A percentile compares a stretch with the other conserved stretches of the same genome.
Evolutionary conservation across 768 basidiomycete genomes (phyloP).

Genomic region (Phaffia australis): DNA sequence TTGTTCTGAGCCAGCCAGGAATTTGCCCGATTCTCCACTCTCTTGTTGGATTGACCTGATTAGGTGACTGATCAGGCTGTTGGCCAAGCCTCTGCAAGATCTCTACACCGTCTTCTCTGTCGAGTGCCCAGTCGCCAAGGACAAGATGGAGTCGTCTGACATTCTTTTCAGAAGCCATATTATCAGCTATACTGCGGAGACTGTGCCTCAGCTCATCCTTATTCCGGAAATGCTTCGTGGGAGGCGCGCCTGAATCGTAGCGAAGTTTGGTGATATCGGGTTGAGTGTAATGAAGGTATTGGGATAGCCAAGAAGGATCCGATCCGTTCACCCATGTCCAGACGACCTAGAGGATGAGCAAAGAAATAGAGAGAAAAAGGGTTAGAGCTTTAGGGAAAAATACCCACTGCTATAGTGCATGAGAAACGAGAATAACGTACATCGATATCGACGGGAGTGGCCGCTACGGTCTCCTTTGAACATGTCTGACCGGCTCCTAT

Average conservation of each 20-base stretch:
- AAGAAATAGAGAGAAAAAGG: not conserved
- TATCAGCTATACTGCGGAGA: not conserved
- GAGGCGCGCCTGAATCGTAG: not conserved
- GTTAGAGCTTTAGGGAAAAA: not conserved
- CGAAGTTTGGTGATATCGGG: not conserved
- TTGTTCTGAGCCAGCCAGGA: constrained; percentile 7
- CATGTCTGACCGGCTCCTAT: constrained; percentile 9
- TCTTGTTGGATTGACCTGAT: not conserved
- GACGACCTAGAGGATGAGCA: not conserved
- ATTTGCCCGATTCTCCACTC: constrained; percentile 23
- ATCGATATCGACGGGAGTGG: constrained; percentile 4
- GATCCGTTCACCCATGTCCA: constrained; percentile 25
- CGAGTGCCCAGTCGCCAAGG: constrained; percentile 24
- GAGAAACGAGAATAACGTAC: not conserved
- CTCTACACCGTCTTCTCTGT: not conserved
- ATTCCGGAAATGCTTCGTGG: constrained; percentile 14
- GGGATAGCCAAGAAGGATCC: constrained; percentile 12
- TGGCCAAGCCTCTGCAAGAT: not conserved
- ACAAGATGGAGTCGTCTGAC: constrained; percentile 22
- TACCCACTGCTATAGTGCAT: not conserved
- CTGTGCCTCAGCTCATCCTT: constrained; percentile 16
- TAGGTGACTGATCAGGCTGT: not conserved
- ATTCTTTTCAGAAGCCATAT: constrained; percentile 8
- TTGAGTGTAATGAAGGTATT: constrained; percentile 8
- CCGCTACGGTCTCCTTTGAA: not conserved